Evolutionary conservation across 208 protist genomes (phyloP).

Genomic region (Trypanosoma melophagium): DNA sequence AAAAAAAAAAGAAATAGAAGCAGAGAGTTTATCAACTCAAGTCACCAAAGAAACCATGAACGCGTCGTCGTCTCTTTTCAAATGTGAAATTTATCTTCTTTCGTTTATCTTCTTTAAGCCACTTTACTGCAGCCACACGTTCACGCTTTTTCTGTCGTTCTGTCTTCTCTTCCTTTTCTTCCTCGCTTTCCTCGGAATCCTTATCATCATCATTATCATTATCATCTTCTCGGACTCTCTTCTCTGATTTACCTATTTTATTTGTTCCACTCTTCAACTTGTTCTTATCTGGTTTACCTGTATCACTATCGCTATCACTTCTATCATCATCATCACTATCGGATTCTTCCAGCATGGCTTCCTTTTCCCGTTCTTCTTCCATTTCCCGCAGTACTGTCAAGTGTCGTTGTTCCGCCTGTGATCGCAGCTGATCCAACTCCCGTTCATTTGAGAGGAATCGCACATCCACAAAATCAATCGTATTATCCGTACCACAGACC

Average conservation of each 20-base stretch:
- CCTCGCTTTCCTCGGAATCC: constrained; percentile 6
- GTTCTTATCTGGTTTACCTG: constrained; percentile 4
- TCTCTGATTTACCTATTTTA: neutral
- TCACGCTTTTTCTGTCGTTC: constrained; percentile 69
- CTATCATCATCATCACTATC: constrained; percentile 25
- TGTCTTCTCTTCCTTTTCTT: constrained; percentile 32
- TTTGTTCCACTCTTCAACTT: too few species aligned
- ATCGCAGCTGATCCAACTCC: constrained; percentile 69
- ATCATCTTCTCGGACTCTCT: constrained; percentile 2
- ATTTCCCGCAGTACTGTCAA: constrained; percentile 67
- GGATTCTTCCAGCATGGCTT: constrained; percentile 27
- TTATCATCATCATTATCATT: constrained; percentile 12
- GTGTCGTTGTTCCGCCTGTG: constrained; percentile 76
- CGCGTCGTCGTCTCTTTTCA: constrained; percentile 81
- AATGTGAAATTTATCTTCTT: constrained; percentile 88
- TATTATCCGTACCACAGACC: constrained; percentile 73
- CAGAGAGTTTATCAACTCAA: constrained; percentile 29
- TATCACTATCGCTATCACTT: constrained; percentile 15
- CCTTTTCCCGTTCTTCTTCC: constrained; percentile 50
- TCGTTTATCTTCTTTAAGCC: constrained; percentile 83
- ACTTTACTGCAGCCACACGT: constrained; percentile 71
- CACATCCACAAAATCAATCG: constrained; percentile 91
- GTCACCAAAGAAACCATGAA: constrained; percentile 86
- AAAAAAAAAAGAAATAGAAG: neutral
- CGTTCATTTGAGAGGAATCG: constrained; percentile 78